Conservation (phyloP, 768 basidiomycete species). For the Suillus placidus region DNA sequence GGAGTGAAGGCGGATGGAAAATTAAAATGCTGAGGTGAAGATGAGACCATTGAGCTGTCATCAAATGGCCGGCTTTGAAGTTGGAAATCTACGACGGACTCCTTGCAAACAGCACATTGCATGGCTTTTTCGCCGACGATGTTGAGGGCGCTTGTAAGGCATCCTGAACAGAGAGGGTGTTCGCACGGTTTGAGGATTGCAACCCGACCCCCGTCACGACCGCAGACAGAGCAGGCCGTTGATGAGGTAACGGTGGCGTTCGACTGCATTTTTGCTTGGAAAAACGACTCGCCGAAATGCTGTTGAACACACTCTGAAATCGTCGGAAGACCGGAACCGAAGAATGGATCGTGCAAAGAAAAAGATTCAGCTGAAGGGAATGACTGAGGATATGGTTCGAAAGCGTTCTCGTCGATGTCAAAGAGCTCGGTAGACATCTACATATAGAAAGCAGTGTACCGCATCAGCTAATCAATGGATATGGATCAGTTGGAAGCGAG, state of each 20-base stretch:
- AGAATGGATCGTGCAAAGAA: slow-evolving; percentile 47
- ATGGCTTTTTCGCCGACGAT: slow-evolving; percentile 91
- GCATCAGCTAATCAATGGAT: slow-evolving; percentile 22
- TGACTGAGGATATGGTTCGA: slow-evolving; percentile 50
- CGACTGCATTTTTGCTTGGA: slow-evolving; percentile 26
- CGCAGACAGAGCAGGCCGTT: slow-evolving; percentile 65
- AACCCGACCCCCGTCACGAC: slow-evolving; percentile 47
- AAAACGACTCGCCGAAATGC: slow-evolving; percentile 21
- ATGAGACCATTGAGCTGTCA: slow-evolving; percentile 24
- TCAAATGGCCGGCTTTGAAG: slow-evolving; percentile 37
- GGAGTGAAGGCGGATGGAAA: slow-evolving; percentile 16
- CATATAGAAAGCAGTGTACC: slow-evolving; percentile 19
- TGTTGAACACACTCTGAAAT: slow-evolving; percentile 33
- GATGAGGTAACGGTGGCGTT: slow-evolving; percentile 15
- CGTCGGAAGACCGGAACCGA: slow-evolving; percentile 35
- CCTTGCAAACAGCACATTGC: slow-evolving; percentile 80
- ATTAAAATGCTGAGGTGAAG: slow-evolving; percentile 13
- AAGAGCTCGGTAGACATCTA: slow-evolving; percentile 60
- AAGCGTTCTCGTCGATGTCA: slow-evolving; percentile 75
- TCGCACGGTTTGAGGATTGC: slow-evolving; percentile 75
- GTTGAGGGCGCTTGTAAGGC: slow-evolving; percentile 84
- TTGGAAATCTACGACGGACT: slow-evolving; percentile 69
- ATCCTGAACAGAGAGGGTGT: slow-evolving; percentile 78
- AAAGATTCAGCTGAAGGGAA: slow-evolving; percentile 39
- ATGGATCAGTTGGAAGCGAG: slow-evolving; percentile 12